Conservation (phyloP, 2,329 filamentous ascomycete genomes). For the Neoscytalidium dimidiatum region DNA sequence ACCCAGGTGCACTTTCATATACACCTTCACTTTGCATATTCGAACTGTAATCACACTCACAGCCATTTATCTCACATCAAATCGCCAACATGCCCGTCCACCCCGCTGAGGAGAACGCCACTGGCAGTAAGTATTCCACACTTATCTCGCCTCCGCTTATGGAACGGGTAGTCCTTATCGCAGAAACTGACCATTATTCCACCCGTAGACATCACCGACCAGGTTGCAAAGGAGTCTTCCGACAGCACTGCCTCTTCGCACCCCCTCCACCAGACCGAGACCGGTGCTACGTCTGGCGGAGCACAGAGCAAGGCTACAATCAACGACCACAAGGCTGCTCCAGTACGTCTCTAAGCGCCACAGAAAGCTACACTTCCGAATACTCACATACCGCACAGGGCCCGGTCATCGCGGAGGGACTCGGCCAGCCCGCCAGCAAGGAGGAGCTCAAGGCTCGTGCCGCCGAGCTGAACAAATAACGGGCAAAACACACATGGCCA, state of each 20-base stretch:
- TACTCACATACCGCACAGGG: slow-evolving; percentile 32
- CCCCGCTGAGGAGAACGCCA: slow-evolving; percentile 42
- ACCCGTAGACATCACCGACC: slow-evolving; percentile 44
- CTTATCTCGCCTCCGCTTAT: neutral
- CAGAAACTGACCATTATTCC: neutral
- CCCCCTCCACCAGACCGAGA: slow-evolving; percentile 36
- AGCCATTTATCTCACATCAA: neutral
- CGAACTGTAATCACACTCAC: too few relatives aligned
- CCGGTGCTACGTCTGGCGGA: slow-evolving; percentile 35
- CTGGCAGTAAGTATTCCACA: slow-evolving; percentile 36
- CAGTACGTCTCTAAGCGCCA: slow-evolving; percentile 30
- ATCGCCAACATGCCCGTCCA: slow-evolving; percentile 43
- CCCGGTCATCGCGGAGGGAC: slow-evolving; percentile 47
- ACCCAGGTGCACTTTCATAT: neutral
- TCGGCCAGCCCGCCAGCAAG: slow-evolving; percentile 49
- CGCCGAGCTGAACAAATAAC: slow-evolving; percentile 54
- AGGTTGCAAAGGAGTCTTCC: slow-evolving; percentile 48
- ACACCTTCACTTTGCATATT: too few relatives aligned
- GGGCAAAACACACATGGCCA: neutral
- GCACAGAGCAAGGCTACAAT: slow-evolving; percentile 29
- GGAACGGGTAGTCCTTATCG: neutral
- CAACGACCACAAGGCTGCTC: slow-evolving; percentile 44
- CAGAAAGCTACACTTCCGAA: neutral
- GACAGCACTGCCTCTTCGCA: slow-evolving; percentile 41
- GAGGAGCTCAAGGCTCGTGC: slow-evolving; percentile 52